Evolutionary conservation across 1,139 yeast species (phyloP).

Genomic region (Blastobotrys elegans): DNA sequence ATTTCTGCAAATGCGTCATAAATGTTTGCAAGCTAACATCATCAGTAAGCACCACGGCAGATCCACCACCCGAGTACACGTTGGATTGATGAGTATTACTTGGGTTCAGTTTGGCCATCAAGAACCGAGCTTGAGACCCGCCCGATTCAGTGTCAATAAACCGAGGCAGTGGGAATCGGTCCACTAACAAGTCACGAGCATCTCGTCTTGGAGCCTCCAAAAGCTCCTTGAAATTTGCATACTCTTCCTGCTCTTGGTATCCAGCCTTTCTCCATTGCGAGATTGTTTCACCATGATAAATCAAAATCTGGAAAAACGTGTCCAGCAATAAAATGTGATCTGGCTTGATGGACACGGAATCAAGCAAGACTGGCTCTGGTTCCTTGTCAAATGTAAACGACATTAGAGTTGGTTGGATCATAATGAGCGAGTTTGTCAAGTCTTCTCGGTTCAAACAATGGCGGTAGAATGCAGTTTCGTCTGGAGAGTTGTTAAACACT

Average conservation of each 20-base stretch:
- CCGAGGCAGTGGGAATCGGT: constrained; percentile 95
- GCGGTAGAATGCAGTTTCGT: constrained; percentile 96
- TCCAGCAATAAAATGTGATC: constrained; percentile 84
- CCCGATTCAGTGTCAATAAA: constrained; percentile 96
- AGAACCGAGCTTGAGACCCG: constrained; percentile 96
- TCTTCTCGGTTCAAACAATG: constrained; percentile 90
- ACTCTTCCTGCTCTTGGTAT: constrained; percentile 86
- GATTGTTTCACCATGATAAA: constrained; percentile 90
- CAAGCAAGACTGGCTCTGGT: constrained; percentile 91
- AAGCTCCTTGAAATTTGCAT: constrained; percentile 78
- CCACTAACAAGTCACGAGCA: constrained; percentile 85
- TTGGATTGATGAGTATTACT: constrained; percentile 71
- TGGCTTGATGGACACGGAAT: constrained; percentile 86
- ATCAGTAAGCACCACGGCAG: constrained; percentile 87
- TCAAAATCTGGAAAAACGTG: constrained; percentile 93
- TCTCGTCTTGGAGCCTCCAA: constrained; percentile 88
- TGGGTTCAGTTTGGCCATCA: constrained; percentile 90
- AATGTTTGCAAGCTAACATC: constrained; percentile 90
- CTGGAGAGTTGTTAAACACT: constrained; percentile 96
- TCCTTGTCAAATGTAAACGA: constrained; percentile 73
- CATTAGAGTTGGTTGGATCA: constrained; percentile 95
- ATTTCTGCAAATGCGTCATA: constrained; percentile 82
- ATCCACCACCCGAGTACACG: constrained; percentile 48
- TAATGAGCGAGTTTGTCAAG: constrained; percentile 84
- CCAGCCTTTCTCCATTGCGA: constrained; percentile 97